phyloP scores from a whole-genome alignment of 345 rosid species.

The Psidium friedrichsthalianum region DNA sequence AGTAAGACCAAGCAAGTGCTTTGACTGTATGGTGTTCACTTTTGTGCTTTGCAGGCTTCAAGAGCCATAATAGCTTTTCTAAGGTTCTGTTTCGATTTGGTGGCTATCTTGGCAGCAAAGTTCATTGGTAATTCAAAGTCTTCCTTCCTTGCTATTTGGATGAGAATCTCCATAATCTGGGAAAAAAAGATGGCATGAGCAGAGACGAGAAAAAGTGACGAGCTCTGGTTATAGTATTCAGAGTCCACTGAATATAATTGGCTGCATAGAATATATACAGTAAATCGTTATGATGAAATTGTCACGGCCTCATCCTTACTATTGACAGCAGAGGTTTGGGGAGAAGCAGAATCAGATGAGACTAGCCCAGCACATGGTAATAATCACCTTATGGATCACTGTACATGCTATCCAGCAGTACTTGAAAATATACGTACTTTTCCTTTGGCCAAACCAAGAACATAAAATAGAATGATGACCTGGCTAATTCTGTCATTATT shows the following conservation, averaged over 20 bases:
- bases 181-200: background rate
- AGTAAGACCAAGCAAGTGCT: background rate
- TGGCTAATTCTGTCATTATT: background rate
- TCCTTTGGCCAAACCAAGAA: background rate
- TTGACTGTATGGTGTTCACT: conserved; percentile 7
- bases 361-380: background rate
- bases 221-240: background rate
- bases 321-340: background rate
- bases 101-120: conserved; percentile 51
- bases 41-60: conserved; percentile 61
- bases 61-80: conserved; percentile 65
- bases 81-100: conserved; percentile 49
- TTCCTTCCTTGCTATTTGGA: conserved; percentile 54
- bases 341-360: background rate
- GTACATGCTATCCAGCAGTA: background rate
- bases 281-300: background rate
- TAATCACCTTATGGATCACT: background rate
- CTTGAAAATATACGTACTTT: background rate
- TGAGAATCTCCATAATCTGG: conserved; percentile 56
- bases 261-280: background rate
- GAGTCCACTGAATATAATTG: background rate
- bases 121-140: conserved; percentile 48
- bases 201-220: background rate
- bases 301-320: background rate
- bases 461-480: background rate